Conservation (phyloP, 1,284 basidiomycete genomes). For the Trichosporon inkin region DNA sequence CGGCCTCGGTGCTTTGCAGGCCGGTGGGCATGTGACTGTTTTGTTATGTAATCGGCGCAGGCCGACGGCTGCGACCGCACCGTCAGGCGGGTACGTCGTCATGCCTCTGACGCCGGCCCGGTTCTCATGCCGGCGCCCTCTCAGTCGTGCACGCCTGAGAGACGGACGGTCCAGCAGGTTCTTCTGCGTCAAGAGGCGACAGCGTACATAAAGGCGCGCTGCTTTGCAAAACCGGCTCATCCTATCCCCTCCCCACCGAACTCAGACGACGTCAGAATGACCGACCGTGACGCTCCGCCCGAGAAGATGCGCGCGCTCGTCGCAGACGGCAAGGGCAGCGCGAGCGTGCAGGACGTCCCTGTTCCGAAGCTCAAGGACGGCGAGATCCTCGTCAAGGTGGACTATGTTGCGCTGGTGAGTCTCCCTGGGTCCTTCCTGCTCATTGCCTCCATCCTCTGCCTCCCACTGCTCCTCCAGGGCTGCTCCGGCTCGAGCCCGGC, state of each 20-base stretch:
- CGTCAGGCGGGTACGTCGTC: too few relatives aligned
- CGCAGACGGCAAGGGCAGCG: slow-evolving; percentile 13
- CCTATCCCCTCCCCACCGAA: neutral
- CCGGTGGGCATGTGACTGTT: neutral
- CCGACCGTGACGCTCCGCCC: slow-evolving; percentile 11
- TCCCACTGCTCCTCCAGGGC: too few relatives aligned
- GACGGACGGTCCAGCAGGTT: too few relatives aligned
- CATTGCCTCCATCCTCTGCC: neutral
- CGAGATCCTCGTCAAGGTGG: slow-evolving; percentile 47
- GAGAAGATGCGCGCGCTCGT: slow-evolving; percentile 36
- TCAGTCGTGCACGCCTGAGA: too few relatives aligned
- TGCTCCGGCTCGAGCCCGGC: too few relatives aligned
- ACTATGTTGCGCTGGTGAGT: slow-evolving; percentile 39
- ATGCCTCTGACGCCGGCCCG: too few relatives aligned
- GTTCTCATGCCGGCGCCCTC: too few relatives aligned
- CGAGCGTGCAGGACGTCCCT: slow-evolving; percentile 30
- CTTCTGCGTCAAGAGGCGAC: too few relatives aligned
- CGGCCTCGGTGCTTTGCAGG: neutral
- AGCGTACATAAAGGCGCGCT: neutral
- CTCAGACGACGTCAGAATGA: neutral
- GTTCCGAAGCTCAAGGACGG: slow-evolving; percentile 37
- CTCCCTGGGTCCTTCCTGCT: neutral
- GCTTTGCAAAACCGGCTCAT: neutral
- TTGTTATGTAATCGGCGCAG: neutral
- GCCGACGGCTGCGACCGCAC: neutral